Base-by-base conservation (phyloP, 108 stramenopile genomes). In the Nitzschia sp. region DNA sequence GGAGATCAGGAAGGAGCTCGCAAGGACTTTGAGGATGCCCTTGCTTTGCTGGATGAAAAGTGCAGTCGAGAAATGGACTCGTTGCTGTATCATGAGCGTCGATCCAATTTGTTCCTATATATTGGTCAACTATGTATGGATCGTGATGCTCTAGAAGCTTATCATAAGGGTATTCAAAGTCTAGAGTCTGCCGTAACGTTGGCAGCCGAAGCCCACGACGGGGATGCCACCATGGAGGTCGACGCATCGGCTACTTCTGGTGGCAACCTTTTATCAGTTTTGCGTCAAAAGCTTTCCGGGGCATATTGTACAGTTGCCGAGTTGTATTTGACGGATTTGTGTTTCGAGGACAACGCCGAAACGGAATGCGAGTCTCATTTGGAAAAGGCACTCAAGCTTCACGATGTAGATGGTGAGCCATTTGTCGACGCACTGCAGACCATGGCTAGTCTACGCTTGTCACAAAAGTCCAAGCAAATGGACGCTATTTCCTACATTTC, bases 301-400 rank as follows among this genome's bases (percentile, higher is more conserved):
- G 94, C 86, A 15, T 81, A 85, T 69, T 91, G 91, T 66, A 80
- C 84, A 10, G 71, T 92, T 54, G 89, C 87, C 10, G 94, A 95
- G 71, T 75, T 95, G 3, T 95, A 86, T 68, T 71, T 95, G 71
- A 95, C 94, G 8, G 94, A 95, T 70, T 78, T 95, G 50, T 95
- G 94, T 65, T 88, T 79, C 39, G 91, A 86, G 58, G 91, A 87
- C 20, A 82, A 86, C 53, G 94, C 94, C 15, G 94, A 95, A 71
- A 57, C 61, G 9, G 66, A 76, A 37, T 91, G 91, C 46, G 91
- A 91, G 70, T 56, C 75, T 2, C 76, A 79, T 21, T 54, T 94
- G 3, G 65, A 72, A 66, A 62, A 76, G 22, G 94, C 94, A 12
- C 53, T 91, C 51, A 59, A 71, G 67, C 51, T 88, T 38, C 73